Conservation (phyloP, 2,329 filamentous ascomycete species). For the Apiospora malaysiana region DNA sequence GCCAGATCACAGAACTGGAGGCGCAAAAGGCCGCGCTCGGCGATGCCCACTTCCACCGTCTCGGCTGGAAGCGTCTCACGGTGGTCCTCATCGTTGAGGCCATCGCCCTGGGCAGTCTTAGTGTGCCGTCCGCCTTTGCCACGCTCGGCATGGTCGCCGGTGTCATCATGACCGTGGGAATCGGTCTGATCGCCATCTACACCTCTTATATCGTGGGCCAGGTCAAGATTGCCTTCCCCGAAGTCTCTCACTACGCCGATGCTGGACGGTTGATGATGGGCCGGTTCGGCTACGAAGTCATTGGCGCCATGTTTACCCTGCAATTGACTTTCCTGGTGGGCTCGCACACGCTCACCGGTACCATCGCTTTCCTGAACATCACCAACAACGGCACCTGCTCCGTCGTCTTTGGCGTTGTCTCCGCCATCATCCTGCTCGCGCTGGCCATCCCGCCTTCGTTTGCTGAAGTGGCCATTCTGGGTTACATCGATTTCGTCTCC, state of each 20-base stretch:
- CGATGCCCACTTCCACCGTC: constrained; percentile 55
- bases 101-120: constrained; percentile 59
- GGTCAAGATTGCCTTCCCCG: constrained; percentile 42
- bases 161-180: constrained; percentile 47
- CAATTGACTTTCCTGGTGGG: constrained; percentile 69
- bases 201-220: constrained; percentile 54
- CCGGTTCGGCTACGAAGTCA: constrained; percentile 56
- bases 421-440: constrained; percentile 58
- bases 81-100: constrained; percentile 63
- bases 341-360: constrained; percentile 67
- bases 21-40: constrained; percentile 53
- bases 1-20: constrained; percentile 49
- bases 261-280: constrained; percentile 63
- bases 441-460: constrained; percentile 63
- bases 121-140: constrained; percentile 58
- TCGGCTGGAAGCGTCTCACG: constrained; percentile 63
- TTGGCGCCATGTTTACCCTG: constrained; percentile 58
- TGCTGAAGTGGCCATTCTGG: constrained; percentile 62
- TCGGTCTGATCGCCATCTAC: constrained; percentile 55
- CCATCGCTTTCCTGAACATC: constrained; percentile 65
- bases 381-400: constrained; percentile 62
- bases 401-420: constrained; percentile 62
- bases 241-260: constrained; percentile 52
- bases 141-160: constrained; percentile 60
- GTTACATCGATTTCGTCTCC: constrained; percentile 63